Conservation (phyloP, 345 rosid species). For the Cochlearia excelsa region DNA sequence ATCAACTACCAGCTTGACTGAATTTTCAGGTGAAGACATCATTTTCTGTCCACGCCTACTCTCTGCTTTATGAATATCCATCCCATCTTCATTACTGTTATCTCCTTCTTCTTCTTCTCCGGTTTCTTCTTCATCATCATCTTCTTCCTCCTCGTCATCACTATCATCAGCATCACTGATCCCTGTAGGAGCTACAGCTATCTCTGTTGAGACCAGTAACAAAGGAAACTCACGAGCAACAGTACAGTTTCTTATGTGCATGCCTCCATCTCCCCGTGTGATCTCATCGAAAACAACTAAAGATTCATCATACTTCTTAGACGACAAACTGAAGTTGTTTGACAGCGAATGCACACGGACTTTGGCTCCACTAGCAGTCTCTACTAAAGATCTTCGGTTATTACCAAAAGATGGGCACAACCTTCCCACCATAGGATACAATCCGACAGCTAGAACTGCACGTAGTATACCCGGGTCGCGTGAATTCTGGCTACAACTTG, state of each 20-base stretch:
- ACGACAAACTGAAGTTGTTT: constrained; percentile 48
- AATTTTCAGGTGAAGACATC: constrained; percentile 76
- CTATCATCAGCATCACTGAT: constrained; percentile 35
- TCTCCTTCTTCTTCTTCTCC: constrained; percentile 47
- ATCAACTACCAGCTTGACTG: constrained; percentile 64
- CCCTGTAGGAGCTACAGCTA: constrained; percentile 63
- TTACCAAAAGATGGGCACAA: constrained; percentile 46
- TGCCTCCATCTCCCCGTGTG: constrained; percentile 78
- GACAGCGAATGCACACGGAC: constrained; percentile 71
- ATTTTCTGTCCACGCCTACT: constrained; percentile 40
- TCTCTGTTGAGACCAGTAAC: constrained; percentile 70
- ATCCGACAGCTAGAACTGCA: constrained; percentile 78
- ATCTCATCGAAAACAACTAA: constrained; percentile 76
- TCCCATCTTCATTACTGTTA: constrained; percentile 48
- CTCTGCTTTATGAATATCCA: constrained; percentile 36
- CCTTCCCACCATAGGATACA: constrained; percentile 85
- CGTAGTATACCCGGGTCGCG: constrained; percentile 71
- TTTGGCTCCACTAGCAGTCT: constrained; percentile 71
- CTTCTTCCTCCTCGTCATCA: constrained; percentile 40
- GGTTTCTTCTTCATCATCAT: constrained; percentile 44
- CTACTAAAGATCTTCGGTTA: constrained; percentile 50
- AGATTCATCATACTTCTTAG: constrained; percentile 43
- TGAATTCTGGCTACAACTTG: constrained; percentile 63
- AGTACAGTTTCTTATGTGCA: constrained; percentile 66
- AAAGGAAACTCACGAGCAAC: constrained; percentile 73